Base-by-base conservation (phyloP, 78 protist genomes). In the Anaeramoeba ignava region DNA sequence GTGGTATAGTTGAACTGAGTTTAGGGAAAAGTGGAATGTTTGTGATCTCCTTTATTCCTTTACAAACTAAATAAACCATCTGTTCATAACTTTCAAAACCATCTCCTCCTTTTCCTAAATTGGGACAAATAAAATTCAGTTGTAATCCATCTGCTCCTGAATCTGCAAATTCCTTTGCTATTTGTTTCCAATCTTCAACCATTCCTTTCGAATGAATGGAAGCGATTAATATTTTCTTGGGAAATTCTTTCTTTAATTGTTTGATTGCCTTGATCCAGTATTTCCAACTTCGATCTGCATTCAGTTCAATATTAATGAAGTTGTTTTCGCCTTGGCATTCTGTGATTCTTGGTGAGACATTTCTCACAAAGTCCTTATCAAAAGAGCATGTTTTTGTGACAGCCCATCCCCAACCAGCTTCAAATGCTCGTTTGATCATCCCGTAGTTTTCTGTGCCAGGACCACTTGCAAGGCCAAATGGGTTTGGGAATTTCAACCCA, bases 361-460 rank as follows among this genome's bases (percentile, higher is more conserved):
- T 94, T 40, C 91, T 88, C 12, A 39, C 90, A 2, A 90, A 41
- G 88, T 93, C 98, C 86, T 96, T 92, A 87, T 93, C 96, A 78
- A 91, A 87, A 31, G 87, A 42, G 89, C 89, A 93, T 3, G 99
- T 97, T 87, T 97, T 97, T 40, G 96, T 95, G 80, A 97, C 96
- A 12, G 95, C 97, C 80, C 92, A 95, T n/a, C 98, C 98, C 95
- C 96, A 97, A 33, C 99, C 99, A 37, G 89, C 96, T 40, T 95
- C 94, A 83, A 94, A 97, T 33, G 96, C 92, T 8, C 97, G 67
- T 3, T 93, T 85, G 85, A 97, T 93, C 97, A 93, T 93, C 0
- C 87, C 89, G 0, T 90, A 80, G 1, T 93, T 82, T 23, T 94
- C 92, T 31, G 93, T 83, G 40, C 94, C 92, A 17, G 99, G 94